A percentile compares a stretch with the other conserved stretches of the same genome.
Conservation (phyloP, 148 eudicot species). For the Camellia granthamiana region DNA sequence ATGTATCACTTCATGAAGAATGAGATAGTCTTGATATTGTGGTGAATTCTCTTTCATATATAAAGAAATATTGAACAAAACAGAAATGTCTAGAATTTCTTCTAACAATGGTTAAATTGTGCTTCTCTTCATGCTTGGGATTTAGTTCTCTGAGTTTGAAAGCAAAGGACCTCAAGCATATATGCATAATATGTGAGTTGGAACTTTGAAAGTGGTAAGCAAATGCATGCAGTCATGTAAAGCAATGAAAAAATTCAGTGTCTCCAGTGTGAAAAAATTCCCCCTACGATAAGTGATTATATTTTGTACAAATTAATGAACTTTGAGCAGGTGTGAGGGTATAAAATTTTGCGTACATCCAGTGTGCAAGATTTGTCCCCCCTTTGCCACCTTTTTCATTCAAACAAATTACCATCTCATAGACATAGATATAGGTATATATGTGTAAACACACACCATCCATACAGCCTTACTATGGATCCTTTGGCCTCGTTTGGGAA, state of each 20-base stretch:
- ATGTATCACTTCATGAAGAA: not conserved
- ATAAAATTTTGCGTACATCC: too few species aligned
- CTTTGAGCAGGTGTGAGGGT: too few species aligned
- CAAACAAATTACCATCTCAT: too few species aligned
- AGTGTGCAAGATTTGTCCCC: too few species aligned
- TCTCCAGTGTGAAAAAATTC: not conserved
- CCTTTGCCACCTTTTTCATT: too few species aligned
- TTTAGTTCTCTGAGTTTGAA: not conserved
- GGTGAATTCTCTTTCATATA: not conserved
- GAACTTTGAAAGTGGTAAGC: not conserved
- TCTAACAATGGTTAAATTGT: not conserved
- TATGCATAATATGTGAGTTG: not conserved
- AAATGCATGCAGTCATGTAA: not conserved
- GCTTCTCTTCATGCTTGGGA: slow-evolving; percentile 2
- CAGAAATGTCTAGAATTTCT: slow-evolving; percentile 3
- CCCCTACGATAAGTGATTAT: too few species aligned
- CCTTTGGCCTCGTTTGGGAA: too few species aligned
- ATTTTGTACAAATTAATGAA: too few species aligned
- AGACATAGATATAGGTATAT: too few species aligned
- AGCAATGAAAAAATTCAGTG: not conserved
- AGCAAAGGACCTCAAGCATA: not conserved
- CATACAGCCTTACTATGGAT: too few species aligned
- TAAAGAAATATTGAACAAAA: not conserved
- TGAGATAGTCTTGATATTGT: not conserved
- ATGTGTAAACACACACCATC: not conserved